phyloP scores from a whole-genome alignment of 257 asterid genomes.

The Solanum piurae region DNA sequence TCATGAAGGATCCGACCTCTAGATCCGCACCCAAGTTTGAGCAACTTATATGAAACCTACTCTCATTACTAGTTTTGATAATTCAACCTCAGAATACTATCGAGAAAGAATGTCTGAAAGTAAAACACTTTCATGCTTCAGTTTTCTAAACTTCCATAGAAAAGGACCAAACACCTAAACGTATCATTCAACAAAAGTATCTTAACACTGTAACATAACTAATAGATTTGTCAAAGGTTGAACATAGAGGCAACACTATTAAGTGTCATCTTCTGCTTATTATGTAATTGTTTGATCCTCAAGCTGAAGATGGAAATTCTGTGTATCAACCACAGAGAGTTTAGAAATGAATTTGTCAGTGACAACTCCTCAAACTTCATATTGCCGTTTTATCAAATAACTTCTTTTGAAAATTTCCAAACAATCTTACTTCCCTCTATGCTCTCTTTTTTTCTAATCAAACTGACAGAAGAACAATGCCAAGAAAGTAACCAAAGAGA shows the following conservation, averaged over 20 bases:
- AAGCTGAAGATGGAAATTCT: background rate
- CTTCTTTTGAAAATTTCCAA: background rate
- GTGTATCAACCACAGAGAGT: background rate
- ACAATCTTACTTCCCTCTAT: background rate
- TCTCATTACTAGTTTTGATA: background rate
- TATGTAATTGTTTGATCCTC: background rate
- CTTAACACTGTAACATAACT: background rate
- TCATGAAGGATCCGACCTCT: background rate
- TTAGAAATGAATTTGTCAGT: background rate
- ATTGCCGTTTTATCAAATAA: background rate
- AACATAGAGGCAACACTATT: background rate
- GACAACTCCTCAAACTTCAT: background rate
- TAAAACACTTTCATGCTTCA: background rate
- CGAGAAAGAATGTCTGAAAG: background rate
- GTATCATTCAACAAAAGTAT: background rate
- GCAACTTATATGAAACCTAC: background rate
- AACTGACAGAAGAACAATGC: background rate
- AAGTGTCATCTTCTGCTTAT: background rate
- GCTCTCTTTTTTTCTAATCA: background rate
- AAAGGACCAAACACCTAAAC: background rate
- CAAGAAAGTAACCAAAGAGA: background rate
- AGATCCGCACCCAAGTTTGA: background rate
- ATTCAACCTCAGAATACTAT: background rate
- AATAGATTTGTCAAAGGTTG: background rate
- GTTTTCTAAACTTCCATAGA: background rate